Percentiles rank a stretch among this genome's conserved stretches.
These are phyloP conservation scores for Hypoxylon cercidicola DNA, from an alignment of 495 filamentous ascomycete genomes.

Conservation along the genomic window DNA sequence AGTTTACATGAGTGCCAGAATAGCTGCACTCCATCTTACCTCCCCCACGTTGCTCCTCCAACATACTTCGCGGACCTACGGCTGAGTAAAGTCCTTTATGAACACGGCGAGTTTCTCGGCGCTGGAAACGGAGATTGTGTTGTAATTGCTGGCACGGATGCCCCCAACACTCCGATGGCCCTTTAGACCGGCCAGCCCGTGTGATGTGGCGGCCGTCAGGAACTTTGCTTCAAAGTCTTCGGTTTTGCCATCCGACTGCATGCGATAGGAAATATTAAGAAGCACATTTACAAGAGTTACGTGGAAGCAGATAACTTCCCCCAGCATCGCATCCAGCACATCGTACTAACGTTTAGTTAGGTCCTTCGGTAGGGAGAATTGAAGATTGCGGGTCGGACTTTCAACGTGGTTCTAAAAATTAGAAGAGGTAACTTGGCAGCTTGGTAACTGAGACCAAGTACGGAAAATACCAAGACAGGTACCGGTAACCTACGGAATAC, in stretches of 20 bases:
- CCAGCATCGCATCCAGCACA: slow-evolving; percentile 20
- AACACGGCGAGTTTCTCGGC: slow-evolving; percentile 69
- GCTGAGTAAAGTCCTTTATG: slow-evolving; percentile 65
- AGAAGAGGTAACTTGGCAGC: no score
- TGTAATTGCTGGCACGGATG: slow-evolving; percentile 72
- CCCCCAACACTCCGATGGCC: slow-evolving; percentile 84
- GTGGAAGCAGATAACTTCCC: slow-evolving; percentile 75
- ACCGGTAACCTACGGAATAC: no score
- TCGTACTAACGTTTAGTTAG: slow-evolving; percentile 23
- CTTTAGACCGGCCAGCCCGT: slow-evolving; percentile 76
- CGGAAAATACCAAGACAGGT: background rate
- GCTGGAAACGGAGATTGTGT: slow-evolving; percentile 67
- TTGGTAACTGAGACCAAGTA: no score
- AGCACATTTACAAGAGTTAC: slow-evolving; percentile 59
- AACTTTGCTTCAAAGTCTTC: slow-evolving; percentile 77
- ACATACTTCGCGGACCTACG: background rate
- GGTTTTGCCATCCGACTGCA: slow-evolving; percentile 67
- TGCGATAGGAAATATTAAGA: no score
- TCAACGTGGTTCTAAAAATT: no score
- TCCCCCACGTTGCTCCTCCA: no score
- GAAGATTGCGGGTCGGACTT: slow-evolving; percentile 13
- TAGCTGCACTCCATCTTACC: background rate
- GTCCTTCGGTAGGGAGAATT: slow-evolving; percentile 26
- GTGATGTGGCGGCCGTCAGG: slow-evolving; percentile 72
- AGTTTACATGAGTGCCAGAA: background rate